Base-by-base conservation (phyloP, 2,329 filamentous ascomycete species). In the Dothistroma pini region DNA sequence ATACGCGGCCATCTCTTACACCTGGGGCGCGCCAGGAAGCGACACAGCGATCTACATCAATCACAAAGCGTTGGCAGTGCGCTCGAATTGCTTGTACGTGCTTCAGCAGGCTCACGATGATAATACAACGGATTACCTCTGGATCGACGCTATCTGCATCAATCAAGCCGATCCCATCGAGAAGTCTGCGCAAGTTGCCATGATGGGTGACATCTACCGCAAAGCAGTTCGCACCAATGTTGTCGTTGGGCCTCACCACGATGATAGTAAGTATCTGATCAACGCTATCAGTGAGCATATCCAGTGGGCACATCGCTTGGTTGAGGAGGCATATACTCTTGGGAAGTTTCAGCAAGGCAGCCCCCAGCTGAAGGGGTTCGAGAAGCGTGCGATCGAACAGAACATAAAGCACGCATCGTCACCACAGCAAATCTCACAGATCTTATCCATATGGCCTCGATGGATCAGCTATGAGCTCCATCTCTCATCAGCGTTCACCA, bases 141-240 rank as follows among this genome's bases (percentile, higher is more conserved):
- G 54, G 55, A 25, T 54, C 8, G 51, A 57, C 32, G 44, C 41
- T 21, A 55, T 66, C 12, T 66, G 63, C 52, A 66, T 66, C 53
- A 60, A 66, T 32, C 64, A 66, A 44, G 19, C 21, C 14, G 49
- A 66, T 34, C 10, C 54, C 6, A 21, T 29, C 8, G 64, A 66
- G 56, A 60, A 59, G 47, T 54, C 32, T 21, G 19, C 35, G 4
- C 64, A 66, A 52, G 63, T 65, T 8, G 25, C 41, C 8, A 61
- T 51, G 53, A 66, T 66, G 64, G 48, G 25, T 3, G 44, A 55
- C 10, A 61, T 66, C 16, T 66, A 58, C 25, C 19, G 32, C 2
- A 21, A 29, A 10, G 63, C 60, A 9, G 29, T 32, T 21, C 44
- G 21, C 19, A 58, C 65, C 14, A 19, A 61, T 5, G 49, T 50